Evolutionary conservation across 1,284 basidiomycete genomes (phyloP).

Genomic region (Ustilago sp.): DNA sequence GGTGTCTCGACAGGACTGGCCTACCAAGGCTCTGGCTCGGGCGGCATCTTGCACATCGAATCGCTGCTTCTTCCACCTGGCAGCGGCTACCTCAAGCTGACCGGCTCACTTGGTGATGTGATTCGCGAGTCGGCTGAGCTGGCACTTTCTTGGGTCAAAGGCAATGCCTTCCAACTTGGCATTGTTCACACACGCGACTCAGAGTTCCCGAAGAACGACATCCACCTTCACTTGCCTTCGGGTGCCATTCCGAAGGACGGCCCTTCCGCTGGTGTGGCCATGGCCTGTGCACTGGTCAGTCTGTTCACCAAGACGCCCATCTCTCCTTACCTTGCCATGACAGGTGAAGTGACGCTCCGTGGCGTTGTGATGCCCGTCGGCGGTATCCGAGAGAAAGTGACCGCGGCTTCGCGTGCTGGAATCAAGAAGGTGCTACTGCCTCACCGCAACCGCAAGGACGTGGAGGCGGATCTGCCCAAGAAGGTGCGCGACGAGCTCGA

Average conservation of each 20-base stretch:
- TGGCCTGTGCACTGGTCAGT: slow-evolving; percentile 86
- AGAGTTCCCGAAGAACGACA: slow-evolving; percentile 82
- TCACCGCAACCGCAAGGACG: slow-evolving; percentile 83
- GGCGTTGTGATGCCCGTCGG: slow-evolving; percentile 67
- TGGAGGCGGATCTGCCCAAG: slow-evolving; percentile 82
- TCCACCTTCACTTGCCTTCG: slow-evolving; percentile 87
- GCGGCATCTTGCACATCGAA: slow-evolving; percentile 85
- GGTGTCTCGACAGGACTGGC: slow-evolving; percentile 84
- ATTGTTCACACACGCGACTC: slow-evolving; percentile 78
- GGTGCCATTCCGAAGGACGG: slow-evolving; percentile 92
- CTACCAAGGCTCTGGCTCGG: slow-evolving; percentile 87
- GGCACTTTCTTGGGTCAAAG: slow-evolving; percentile 77
- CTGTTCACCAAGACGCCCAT: slow-evolving; percentile 79
- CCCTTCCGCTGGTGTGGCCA: slow-evolving; percentile 83
- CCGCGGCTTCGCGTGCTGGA: slow-evolving; percentile 76
- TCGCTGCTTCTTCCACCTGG: slow-evolving; percentile 79
- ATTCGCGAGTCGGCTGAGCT: slow-evolving; percentile 90
- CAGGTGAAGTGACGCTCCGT: slow-evolving; percentile 66
- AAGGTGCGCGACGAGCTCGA: slow-evolving; percentile 80
- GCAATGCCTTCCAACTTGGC: slow-evolving; percentile 82
- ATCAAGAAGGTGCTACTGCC: slow-evolving; percentile 85
- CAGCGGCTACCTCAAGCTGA: slow-evolving; percentile 78
- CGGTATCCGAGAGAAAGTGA: slow-evolving; percentile 67
- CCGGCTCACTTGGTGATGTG: slow-evolving; percentile 78
- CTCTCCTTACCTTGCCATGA: slow-evolving; percentile 65